Conservation (phyloP, 176 grass and related monocot genomes). For the Neostapfia colusana region DNA sequence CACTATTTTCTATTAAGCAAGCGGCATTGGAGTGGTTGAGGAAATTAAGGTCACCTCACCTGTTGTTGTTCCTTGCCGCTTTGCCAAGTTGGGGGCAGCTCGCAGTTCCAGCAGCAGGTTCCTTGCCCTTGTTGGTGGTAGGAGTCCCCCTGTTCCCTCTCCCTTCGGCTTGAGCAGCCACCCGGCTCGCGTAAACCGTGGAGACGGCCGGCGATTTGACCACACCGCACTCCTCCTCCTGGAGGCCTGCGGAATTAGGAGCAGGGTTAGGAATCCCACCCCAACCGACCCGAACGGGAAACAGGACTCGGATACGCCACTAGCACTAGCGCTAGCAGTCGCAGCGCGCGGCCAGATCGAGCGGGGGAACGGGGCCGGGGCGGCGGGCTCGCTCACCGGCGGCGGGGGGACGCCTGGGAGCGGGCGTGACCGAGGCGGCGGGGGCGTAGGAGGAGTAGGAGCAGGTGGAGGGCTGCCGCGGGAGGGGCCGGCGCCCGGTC, state of each 20-base stretch:
- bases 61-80: not conserved
- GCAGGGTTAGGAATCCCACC: not conserved
- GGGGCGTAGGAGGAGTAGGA: no score
- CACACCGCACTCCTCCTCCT: not conserved
- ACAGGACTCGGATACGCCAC: no score
- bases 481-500: not conserved
- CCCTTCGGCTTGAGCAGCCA: not conserved
- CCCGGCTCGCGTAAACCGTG: slow-evolving; percentile 39
- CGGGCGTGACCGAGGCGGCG: slow-evolving; percentile 26
- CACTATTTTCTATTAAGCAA: no score
- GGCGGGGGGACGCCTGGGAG: slow-evolving; percentile 11
- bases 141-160: not conserved
- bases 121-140: not conserved
- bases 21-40: no score
- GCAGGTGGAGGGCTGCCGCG: slow-evolving; percentile 2
- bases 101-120: slow-evolving; percentile 7
- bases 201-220: slow-evolving; percentile 32
- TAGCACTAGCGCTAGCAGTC: no score
- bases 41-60: slow-evolving; percentile 15
- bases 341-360: not conserved
- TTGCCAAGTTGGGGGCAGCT: slow-evolving; percentile 47
- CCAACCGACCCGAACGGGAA: not conserved
- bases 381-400: slow-evolving; percentile 24
- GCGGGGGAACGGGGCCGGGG: no score
- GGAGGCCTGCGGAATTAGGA: not conserved